Percentiles rank a stretch among this genome's conserved stretches.
phyloP scores from a whole-genome alignment of 768 basidiomycete species.

The Psilocybe cyanescens region DNA sequence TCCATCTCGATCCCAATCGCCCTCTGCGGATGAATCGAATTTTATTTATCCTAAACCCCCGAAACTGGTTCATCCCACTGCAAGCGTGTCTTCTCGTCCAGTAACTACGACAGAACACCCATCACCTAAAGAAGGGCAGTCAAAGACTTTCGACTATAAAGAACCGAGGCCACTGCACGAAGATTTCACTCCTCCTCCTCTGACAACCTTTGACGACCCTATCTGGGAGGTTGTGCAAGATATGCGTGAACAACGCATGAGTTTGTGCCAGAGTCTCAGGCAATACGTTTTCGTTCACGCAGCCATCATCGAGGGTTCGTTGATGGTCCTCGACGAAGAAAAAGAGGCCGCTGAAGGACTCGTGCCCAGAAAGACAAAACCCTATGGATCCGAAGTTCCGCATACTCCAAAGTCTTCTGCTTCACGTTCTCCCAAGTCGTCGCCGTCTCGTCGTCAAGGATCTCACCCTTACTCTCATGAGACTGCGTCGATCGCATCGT shows the following conservation, averaged over 20 bases:
- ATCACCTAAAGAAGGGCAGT: conserved; percentile 6
- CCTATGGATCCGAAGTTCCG: neutral
- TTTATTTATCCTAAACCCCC: neutral
- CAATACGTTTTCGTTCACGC: conserved; percentile 96
- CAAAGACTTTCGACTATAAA: conserved; percentile 56
- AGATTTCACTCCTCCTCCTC: conserved; percentile 54
- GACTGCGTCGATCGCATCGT: conserved; percentile 23
- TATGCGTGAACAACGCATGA: conserved; percentile 97
- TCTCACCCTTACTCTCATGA: conserved; percentile 14
- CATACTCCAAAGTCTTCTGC: neutral
- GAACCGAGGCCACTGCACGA: conserved; percentile 64
- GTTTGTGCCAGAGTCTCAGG: conserved; percentile 89
- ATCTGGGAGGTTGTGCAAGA: conserved; percentile 85
- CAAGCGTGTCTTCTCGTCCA: neutral
- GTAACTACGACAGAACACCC: neutral
- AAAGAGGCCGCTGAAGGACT: conserved; percentile 34
- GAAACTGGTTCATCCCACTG: neutral
- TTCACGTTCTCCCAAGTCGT: conserved; percentile 4
- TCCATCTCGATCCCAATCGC: conserved; percentile 33
- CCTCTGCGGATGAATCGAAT: conserved; percentile 25
- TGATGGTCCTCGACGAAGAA: conserved; percentile 80
- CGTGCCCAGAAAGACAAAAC: neutral
- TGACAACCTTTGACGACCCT: conserved; percentile 75
- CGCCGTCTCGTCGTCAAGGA: conserved; percentile 5
- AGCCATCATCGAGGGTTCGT: conserved; percentile 79